Base-by-base conservation (phyloP, 768 basidiomycete species). In the Auriculariales sp. region DNA sequence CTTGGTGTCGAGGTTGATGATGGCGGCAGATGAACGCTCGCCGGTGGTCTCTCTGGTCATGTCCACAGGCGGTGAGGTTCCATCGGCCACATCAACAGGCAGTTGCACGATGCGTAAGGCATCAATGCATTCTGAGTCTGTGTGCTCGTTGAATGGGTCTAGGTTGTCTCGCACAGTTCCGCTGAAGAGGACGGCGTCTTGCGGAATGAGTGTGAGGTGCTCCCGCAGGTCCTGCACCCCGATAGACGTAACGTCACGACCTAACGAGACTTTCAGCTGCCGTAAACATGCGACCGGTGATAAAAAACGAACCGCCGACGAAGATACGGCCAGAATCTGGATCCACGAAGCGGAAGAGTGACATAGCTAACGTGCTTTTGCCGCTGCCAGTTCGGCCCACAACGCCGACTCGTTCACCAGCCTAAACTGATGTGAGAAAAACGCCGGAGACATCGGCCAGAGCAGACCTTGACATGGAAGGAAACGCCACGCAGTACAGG, bases 331-430 rank as follows among this genome's bases (percentile, higher is more conserved):
- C 85, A 0, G 63, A 61, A 3, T 70, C 65, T 28, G 80, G 69
- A 60, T 89, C 83, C 30, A 84, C 77, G 52, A 87, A 75, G 22
- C 82, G 69, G 60, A 81, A 77, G 3, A 88, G 64, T 2, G 58
- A 54, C 59, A 64, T 63, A 4, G 83, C 75, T 48, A 88, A 67
- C 0, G 79, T 78, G 0, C 62, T 49, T 28, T 49, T 59, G 22
- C 58, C 58, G 36, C 53, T 53, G 3, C 52, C 52, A 19, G 35
- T 36, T 19, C 39, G 39, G 14, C 39, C 39, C 14, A 12, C 12
- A 15, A 44, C 69, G 1, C 81, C 83, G 51, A 85, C 71, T 61
- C 82, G 84, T 61, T 83, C 80, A 12, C 71, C 63, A 2, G 79
- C 73, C 12, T 36, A 22, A 6, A 15, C n/a, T 6, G 22, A 36